Conservation (phyloP, 164 flowering plant species). For the Umbellularia californica region DNA sequence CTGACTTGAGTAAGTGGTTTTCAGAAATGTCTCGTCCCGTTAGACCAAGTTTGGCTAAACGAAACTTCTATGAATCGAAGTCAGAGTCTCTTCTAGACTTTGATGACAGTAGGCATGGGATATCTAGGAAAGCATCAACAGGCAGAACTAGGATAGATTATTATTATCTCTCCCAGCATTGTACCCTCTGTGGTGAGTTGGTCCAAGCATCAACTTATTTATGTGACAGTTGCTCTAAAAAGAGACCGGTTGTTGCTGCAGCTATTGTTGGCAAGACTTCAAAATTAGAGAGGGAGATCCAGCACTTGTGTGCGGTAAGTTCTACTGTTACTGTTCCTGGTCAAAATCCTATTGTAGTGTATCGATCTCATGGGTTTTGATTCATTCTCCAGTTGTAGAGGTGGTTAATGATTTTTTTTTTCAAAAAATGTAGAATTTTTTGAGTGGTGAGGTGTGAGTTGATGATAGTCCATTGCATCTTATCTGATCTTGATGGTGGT, state of each 20-base stretch:
- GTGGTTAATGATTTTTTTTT: too few relatives aligned
- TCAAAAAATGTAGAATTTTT: background rate
- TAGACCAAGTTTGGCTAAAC: conserved; percentile 48
- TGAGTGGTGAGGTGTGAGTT: background rate
- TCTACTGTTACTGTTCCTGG: background rate
- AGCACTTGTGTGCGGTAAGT: conserved; percentile 81
- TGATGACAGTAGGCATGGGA: background rate
- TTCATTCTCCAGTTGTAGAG: background rate
- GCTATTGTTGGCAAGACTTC: conserved; percentile 68
- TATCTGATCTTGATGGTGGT: background rate
- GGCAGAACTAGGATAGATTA: conserved; percentile 67
- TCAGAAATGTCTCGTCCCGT: conserved; percentile 74
- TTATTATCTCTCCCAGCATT: conserved; percentile 83
- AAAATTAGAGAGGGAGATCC: conserved; percentile 76
- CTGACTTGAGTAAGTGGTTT: conserved; percentile 77
- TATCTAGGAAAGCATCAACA: background rate
- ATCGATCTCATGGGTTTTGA: background rate
- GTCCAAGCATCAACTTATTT: conserved; percentile 48
- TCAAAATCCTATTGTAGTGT: background rate
- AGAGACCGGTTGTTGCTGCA: conserved; percentile 39
- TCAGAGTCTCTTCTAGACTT: conserved; percentile 2
- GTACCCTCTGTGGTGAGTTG: conserved; percentile 77
- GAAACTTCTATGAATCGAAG: conserved; percentile 27
- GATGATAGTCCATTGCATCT: background rate
- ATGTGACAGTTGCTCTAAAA: conserved; percentile 55